Evolutionary conservation across 371 early-diverging fungal genomes (phyloP), one percentile per base, ranked within the genome.

Genomic region (Mucor racemosus): DNA sequence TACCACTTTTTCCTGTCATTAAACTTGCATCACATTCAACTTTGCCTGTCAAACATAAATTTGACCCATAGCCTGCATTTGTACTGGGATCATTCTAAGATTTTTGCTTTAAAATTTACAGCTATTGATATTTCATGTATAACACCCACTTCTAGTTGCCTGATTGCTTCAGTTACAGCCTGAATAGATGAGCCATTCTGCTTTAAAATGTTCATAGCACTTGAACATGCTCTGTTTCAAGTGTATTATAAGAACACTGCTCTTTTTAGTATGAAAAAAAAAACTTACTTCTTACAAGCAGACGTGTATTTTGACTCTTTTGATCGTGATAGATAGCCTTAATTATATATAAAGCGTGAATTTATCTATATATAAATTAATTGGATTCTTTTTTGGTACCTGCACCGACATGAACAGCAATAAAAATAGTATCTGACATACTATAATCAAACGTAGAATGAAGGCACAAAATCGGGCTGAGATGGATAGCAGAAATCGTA

Each of bases 1-100:
- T 76, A 3, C 87, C 82, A 0, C 76, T 76, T n/a, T 73, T 66
- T 0, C 87, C 88, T 64, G 87, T 76, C 95, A 94, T 95, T n/a
- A 94, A 71, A 38, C 91, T 76, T 13, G 97, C 97, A 72, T 96
- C 97, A 67, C 95, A 94, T 74, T 95, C 94, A 5, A 95, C 93
- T 1, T 76, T 79, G 0, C 93, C 94, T 3, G 77, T 67, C 1
- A 90, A 67, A n/a, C 89, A 91, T 34, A 95, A 81, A 72, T 95
- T 96, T 0, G 95, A 92, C 1, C 96, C 97, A 31, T 64, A 77
- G 8, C 87, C 82, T 21, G 88, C 84, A 61, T 87, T 87, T 15
- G 88, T 85, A 14, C 74, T 58, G 4, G 82, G 82, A 38, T 79
- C 79, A 57, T 87, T 79, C 79, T 87, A 39, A 34, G 9, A 60